A percentile compares a stretch with the other conserved stretches of the same genome.
Evolutionary conservation across 768 basidiomycete species (phyloP).

Genomic region (Inosperma sp.): DNA sequence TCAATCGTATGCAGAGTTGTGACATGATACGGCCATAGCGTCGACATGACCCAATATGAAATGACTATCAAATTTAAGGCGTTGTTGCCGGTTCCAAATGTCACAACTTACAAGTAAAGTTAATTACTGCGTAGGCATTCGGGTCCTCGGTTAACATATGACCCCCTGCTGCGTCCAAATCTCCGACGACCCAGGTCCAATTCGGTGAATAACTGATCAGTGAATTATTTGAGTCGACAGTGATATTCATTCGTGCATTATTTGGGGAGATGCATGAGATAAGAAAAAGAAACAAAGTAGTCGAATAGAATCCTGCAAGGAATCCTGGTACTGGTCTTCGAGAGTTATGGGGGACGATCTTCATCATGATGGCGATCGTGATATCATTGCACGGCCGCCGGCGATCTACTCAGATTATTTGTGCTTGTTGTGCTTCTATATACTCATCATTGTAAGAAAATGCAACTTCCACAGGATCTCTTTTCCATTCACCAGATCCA

Average conservation of each 20-base stretch:
- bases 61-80: background rate
- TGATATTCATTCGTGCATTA: conserved; percentile 27
- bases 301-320: too few relatives aligned
- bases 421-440: too few relatives aligned
- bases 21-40: conserved; percentile 5
- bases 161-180: conserved; percentile 31
- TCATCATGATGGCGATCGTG: too few relatives aligned
- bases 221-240: conserved; percentile 29
- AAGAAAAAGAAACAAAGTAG: background rate
- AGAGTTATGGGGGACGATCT: too few relatives aligned
- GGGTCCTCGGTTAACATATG: conserved; percentile 30
- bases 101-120: conserved; percentile 34
- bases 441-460: too few relatives aligned
- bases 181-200: conserved; percentile 26
- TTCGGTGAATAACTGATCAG: conserved; percentile 29
- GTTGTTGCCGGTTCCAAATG: background rate
- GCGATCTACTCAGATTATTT: too few relatives aligned
- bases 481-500: too few relatives aligned
- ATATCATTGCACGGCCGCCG: too few relatives aligned
- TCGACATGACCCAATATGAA: conserved; percentile 3
- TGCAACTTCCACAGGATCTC: too few relatives aligned
- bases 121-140: conserved; percentile 36
- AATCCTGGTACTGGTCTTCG: too few relatives aligned
- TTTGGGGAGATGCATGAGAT: conserved; percentile 2
- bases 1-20: conserved; percentile 2